Evolutionary conservation across 179 eudicot species (phyloP).

Genomic region (Beta corolliflora): DNA sequence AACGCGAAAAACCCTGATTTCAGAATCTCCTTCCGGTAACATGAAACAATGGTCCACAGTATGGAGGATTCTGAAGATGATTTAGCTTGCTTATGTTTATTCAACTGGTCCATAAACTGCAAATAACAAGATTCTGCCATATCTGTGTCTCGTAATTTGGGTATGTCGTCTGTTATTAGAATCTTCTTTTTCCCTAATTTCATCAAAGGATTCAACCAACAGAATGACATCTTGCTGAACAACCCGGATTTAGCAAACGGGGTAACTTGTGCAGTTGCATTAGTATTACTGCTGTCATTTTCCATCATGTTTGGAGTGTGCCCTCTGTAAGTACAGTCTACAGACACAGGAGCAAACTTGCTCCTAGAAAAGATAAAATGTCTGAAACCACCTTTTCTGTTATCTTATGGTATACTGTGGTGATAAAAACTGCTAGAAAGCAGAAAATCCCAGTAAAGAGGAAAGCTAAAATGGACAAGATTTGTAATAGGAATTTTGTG

Average conservation of each 20-base stretch:
- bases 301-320: constrained; percentile 32
- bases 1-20: constrained; percentile 43
- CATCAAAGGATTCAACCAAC: constrained; percentile 46
- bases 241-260: constrained; percentile 32
- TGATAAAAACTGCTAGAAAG: constrained; percentile 42
- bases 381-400: constrained; percentile 34
- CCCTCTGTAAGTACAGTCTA: too few relatives aligned
- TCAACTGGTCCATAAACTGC: constrained; percentile 25
- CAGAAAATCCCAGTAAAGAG: constrained; percentile 46
- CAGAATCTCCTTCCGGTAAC: constrained; percentile 36
- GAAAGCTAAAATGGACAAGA: constrained; percentile 51
- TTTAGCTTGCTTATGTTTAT: constrained; percentile 19
- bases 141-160: constrained; percentile 30
- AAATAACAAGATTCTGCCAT: constrained; percentile 38
- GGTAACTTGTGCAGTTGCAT: constrained; percentile 19
- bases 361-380: constrained; percentile 33
- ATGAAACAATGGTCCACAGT: constrained; percentile 32
- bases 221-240: constrained; percentile 37
- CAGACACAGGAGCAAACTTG: too few relatives aligned
- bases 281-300: background rate
- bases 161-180: constrained; percentile 35
- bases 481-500: constrained; percentile 34
- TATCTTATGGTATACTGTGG: constrained; percentile 27
- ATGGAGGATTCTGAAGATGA: constrained; percentile 20
- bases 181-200: constrained; percentile 34